Evolutionary conservation across 2,329 filamentous ascomycete genomes (phyloP), one percentile per base, ranked within the genome.

Genomic region (Bisporella sp.): DNA sequence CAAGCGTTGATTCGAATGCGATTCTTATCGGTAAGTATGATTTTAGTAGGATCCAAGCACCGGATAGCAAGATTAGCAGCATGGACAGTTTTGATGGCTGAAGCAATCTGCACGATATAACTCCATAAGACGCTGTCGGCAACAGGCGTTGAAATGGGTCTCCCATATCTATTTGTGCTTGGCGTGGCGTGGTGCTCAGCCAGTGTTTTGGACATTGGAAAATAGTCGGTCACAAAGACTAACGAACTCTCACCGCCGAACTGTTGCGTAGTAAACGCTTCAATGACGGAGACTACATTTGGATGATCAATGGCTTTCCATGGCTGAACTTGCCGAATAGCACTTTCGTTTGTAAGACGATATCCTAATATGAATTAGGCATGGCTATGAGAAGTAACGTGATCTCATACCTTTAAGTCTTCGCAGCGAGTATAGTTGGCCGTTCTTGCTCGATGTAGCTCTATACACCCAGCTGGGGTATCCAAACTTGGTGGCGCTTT

Each of bases 381-480:
- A 43, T 29, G 21, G 13, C 11, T 13, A n/a, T 29, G 1, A 41
- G 30, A 5, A 21, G n/a, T 32, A 13, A 2, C 31, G 11, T 28
- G 8, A 13, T 11, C 9, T 50, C 66, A 48, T 67, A 81, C 82
- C 87, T 75, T 96, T 90, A 28, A 99, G 78, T 54, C 93, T 79
- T 55, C 93, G 81, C 44, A 99, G 73, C 51, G 85, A 89, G 68
- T 95, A 97, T n/a, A 84, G 82, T 57, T 87, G 84, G 8, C 91
- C 93, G 60, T 92, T 92, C 65, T 93, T 93, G 67, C 80, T 85
- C 5, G 89, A 95, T 29, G 85, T 84, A 6, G 91, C 92, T 71
- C 97, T 97, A 73, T 96, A 99, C 1, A 96, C 81, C 89, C 91
- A 97, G 60, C 86, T 96, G 5, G 85, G 82, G 62, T 89, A 95